phyloP scores from a whole-genome alignment of 2,329 filamentous ascomycete genomes.

The Diaporthe citrichinensis region DNA sequence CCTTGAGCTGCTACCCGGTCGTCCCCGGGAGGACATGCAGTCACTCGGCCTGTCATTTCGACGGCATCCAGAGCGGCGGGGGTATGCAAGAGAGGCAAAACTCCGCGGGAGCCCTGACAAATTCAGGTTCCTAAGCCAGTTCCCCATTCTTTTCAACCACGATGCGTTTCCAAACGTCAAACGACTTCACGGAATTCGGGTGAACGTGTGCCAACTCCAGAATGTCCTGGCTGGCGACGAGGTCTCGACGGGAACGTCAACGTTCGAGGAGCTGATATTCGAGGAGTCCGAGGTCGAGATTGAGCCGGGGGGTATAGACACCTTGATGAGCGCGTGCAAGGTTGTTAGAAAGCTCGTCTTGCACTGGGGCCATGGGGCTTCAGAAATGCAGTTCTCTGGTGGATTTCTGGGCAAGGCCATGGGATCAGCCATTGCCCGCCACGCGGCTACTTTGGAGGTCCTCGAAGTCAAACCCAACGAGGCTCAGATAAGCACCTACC shows the following conservation, averaged over 20 bases:
- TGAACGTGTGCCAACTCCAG: not conserved
- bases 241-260: not conserved
- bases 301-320: not conserved
- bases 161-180: conserved; percentile 5
- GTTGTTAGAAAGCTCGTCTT: conserved; percentile 17
- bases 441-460: not conserved
- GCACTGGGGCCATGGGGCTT: not conserved
- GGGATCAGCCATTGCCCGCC: conserved; percentile 15
- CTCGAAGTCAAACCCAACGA: conserved; percentile 17
- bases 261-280: conserved; percentile 12
- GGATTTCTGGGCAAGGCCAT: not conserved
- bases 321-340: conserved; percentile 3
- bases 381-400: not conserved
- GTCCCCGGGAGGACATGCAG: conserved; percentile 12
- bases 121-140: not conserved
- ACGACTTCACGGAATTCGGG: not conserved
- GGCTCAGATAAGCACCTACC: not conserved
- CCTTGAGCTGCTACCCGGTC: conserved; percentile 5
- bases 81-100: conserved; percentile 1
- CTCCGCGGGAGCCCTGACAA: not conserved
- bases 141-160: not conserved
- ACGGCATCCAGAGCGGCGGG: conserved; percentile 6
- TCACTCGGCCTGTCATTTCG: conserved; percentile 19
- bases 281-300: not conserved
- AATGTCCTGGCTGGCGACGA: not conserved